A percentile compares a stretch with the other conserved stretches of the same genome.
Conservation (phyloP, 164 flowering plant genomes). For the Stephania japonica region DNA sequence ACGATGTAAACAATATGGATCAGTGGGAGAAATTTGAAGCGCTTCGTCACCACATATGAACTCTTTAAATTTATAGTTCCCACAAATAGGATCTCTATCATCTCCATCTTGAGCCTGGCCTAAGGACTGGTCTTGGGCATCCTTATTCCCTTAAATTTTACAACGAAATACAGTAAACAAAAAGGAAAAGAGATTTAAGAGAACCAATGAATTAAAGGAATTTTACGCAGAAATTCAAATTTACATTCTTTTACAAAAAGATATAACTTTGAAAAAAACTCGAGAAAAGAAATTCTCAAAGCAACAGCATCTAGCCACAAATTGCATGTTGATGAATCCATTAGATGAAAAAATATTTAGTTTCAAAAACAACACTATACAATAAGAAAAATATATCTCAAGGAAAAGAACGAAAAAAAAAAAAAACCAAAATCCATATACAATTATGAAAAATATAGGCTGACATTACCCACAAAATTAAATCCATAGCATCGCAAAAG, state of each 20-base stretch:
- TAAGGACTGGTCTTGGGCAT: constrained; percentile 24
- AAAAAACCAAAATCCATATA: too few relatives aligned
- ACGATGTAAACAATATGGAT: constrained; percentile 77
- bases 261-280: too few relatives aligned
- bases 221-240: too few relatives aligned
- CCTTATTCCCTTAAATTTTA: constrained; percentile 33
- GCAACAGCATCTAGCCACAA: too few relatives aligned
- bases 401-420: too few relatives aligned
- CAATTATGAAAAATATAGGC: too few relatives aligned
- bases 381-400: too few relatives aligned
- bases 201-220: not conserved
- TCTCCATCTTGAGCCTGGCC: constrained; percentile 30
- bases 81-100: constrained; percentile 24
- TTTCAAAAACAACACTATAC: not conserved
- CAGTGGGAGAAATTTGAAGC: constrained; percentile 58
- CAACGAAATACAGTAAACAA: not conserved
- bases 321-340: not conserved
- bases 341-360: not conserved
- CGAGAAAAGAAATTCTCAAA: not conserved
- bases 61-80: constrained; percentile 42
- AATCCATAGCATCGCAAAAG: too few relatives aligned
- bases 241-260: not conserved
- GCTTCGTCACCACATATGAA: constrained; percentile 88
- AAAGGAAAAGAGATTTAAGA: constrained; percentile 12
- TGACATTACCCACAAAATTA: too few relatives aligned